These are phyloP conservation scores for Fusarium siculi DNA, from an alignment of 2,329 filamentous ascomycete species.

Conservation along the genomic window DNA sequence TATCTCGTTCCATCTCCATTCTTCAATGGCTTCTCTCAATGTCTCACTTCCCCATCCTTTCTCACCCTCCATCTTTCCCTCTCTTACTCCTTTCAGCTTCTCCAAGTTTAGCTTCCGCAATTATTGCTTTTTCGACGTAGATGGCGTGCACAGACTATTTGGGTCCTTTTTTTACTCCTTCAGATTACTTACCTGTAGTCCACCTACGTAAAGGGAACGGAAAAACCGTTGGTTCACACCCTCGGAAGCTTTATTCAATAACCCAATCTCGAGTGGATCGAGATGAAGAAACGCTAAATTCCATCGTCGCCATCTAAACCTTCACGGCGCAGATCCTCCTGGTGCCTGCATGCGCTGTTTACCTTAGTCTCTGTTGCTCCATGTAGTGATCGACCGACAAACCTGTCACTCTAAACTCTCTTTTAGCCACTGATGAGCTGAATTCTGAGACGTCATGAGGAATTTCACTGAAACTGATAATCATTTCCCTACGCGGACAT, in stretches of 20 bases:
- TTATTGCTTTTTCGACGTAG: constrained; percentile 10
- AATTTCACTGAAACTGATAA: background rate
- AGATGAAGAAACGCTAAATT: constrained; percentile 19
- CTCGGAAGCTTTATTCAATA: background rate
- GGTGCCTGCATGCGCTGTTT: constrained; percentile 12
- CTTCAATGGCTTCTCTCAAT: constrained; percentile 26
- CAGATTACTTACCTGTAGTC: background rate
- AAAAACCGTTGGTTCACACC: constrained; percentile 3
- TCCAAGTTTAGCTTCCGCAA: constrained; percentile 21
- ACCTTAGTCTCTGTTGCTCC: constrained; percentile 4
- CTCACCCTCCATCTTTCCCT: constrained; percentile 18
- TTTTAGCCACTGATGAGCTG: background rate
- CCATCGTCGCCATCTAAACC: constrained; percentile 13
- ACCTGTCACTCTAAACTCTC: constrained; percentile 11
- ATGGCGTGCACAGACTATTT: constrained; percentile 16
- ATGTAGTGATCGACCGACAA: constrained; percentile 15
- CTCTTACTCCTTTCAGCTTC: constrained; percentile 19
- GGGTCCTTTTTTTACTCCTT: background rate
- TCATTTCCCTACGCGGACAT: background rate
- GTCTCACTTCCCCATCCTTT: constrained; percentile 32
- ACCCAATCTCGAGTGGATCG: background rate
- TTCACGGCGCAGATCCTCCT: constrained; percentile 11
- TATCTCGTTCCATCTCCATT: constrained; percentile 5
- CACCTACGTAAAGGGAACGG: constrained; percentile 3
- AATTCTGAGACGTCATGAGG: constrained; percentile 5